Conservation (phyloP, 1,139 yeast species). For the Debaryomyces singareniensis region DNA sequence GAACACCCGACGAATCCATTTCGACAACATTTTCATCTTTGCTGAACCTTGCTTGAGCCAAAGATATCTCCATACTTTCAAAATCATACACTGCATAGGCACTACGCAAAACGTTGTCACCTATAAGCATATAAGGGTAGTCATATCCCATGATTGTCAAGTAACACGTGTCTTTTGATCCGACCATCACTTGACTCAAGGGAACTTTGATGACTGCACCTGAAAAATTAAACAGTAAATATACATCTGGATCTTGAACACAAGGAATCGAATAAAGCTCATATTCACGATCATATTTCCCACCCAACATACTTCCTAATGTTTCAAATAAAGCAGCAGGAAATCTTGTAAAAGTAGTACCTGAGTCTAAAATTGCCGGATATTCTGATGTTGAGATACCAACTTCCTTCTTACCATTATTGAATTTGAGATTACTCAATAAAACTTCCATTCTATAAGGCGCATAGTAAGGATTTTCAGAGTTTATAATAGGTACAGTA, state of each 20-base stretch:
- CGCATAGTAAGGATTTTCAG: constrained; percentile 9
- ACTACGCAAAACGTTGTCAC: constrained; percentile 67
- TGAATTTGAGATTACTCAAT: constrained; percentile 14
- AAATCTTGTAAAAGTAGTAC: constrained; percentile 33
- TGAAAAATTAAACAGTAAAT: constrained; percentile 31
- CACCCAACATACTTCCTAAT: constrained; percentile 25
- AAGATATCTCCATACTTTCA: constrained; percentile 54
- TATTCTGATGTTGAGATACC: constrained; percentile 13
- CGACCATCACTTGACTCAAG: constrained; percentile 18
- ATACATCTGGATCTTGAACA: constrained; percentile 10
- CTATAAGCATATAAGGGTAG: constrained; percentile 35
- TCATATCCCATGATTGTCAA: constrained; percentile 25
- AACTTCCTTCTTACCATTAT: constrained; percentile 6
- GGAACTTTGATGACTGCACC: constrained; percentile 35
- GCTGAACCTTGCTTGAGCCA: constrained; percentile 56
- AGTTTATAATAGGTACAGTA: constrained; percentile 25
- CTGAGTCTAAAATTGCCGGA: constrained; percentile 37
- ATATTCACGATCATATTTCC: constrained; percentile 9
- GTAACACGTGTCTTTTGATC: constrained; percentile 15
- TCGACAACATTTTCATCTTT: constrained; percentile 37
- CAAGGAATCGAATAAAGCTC: constrained; percentile 16
- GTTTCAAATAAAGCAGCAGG: constrained; percentile 19
- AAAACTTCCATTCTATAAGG: constrained; percentile 24
- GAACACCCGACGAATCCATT: constrained; percentile 30
- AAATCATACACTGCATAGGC: constrained; percentile 78